Base-by-base conservation (phyloP, 2,329 filamentous ascomycete species). In the Ophiostoma triangulosporum region DNA sequence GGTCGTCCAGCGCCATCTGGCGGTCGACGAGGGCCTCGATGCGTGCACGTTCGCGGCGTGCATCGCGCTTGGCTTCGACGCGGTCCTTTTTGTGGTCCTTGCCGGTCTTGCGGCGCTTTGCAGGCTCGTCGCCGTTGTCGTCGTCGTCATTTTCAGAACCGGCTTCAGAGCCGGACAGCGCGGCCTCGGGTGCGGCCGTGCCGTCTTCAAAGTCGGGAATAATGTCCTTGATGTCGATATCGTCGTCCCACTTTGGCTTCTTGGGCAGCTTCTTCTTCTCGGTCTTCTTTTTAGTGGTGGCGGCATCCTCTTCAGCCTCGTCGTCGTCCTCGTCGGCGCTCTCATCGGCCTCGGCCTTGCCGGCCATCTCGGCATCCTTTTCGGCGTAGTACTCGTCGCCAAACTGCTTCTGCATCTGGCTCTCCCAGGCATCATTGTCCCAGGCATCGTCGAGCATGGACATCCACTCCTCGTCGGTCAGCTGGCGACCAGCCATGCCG, bases 151-250 rank as follows among this genome's bases (percentile, higher is more conserved):
- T 67, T 9, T 62, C 64, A 3, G 65, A 66, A 1, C 65, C 61
- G 4, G 70, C 70, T n/a, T 73, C 68, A 7, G 66, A 71, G 58
- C 83, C 78, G 5, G 79, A 78, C 1, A 84, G 69, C 1, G 70
- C 70, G 56, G 85, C 68, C 1, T 71, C 69, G 20, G 79, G 77
- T 15, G 32, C 32, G 22, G 48, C 64, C 15, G 75, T 70, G 6
- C 79, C 78, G 26, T 88, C 86, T 20, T 87, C 80, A 64, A 94
- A 95, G 57, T 95, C 88, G 1, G 88, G 89, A 27, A 95, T 72
- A 50, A 96, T 76, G 66, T 95, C 91, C 57, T 86, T 88, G 70
- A 98, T 97, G 64, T 97, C 90, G 62, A 98, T 96, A 65, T 98
- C 93, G 63, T 97, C 89, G 62, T 96, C 88, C 85, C 91, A 98